Evolutionary conservation across 2,329 filamentous ascomycete species (phyloP).

Genomic region (Trichoderma sp.): DNA sequence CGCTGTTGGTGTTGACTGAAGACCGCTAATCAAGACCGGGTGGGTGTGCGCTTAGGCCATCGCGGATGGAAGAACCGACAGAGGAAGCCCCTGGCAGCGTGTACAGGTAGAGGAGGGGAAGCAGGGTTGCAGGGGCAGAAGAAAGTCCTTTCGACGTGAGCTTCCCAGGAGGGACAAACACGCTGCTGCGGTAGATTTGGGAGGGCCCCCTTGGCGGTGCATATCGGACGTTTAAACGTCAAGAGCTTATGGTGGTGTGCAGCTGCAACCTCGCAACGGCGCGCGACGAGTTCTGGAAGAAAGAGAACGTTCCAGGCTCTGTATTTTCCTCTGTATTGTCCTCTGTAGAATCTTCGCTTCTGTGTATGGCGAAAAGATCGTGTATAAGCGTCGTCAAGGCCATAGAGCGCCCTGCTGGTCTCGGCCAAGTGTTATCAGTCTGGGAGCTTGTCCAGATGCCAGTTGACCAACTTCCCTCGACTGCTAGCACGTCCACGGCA

Average conservation of each 20-base stretch:
- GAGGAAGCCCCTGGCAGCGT: conserved; percentile 3
- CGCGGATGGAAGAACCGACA: conserved; percentile 23
- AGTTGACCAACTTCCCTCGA: not conserved
- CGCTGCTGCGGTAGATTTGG: conserved; percentile 2
- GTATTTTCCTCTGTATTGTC: not conserved
- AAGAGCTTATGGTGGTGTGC: conserved; percentile 1
- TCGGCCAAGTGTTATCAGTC: not conserved
- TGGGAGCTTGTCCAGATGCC: not conserved
- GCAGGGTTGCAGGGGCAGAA: conserved; percentile 5
- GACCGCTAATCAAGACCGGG: conserved; percentile 17
- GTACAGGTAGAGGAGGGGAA: conserved; percentile 3
- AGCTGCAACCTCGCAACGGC: not conserved
- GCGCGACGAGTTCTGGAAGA: not conserved
- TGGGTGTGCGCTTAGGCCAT: conserved; percentile 15
- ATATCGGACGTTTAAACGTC: not conserved
- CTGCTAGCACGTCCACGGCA: not conserved
- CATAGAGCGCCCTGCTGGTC: not conserved
- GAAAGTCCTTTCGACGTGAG: conserved; percentile 1
- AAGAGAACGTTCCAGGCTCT: not conserved
- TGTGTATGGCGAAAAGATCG: not conserved
- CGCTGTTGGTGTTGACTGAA: conserved; percentile 4
- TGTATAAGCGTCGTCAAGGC: not conserved
- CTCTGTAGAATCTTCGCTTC: not conserved
- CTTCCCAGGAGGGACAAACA: conserved; percentile 14
- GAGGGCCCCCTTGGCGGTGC: conserved; percentile 1